Base-by-base conservation (phyloP, 1,284 basidiomycete species). In the Tilletia setariae region DNA sequence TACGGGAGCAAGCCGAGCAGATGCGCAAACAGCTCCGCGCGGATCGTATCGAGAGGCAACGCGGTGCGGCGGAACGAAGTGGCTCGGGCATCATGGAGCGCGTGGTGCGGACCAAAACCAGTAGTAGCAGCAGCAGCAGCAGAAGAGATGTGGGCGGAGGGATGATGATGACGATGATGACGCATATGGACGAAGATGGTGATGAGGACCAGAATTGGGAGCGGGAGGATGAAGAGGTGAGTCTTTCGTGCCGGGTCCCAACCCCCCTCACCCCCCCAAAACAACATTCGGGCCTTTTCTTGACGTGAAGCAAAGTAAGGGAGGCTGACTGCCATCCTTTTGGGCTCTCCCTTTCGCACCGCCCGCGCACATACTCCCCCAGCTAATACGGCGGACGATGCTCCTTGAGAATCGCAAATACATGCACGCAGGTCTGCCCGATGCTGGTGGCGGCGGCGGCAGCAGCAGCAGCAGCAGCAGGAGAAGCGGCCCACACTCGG, bases 181-280 rank as follows among this genome's bases (percentile, higher is more conserved):
- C 28, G 56, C n/a, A n/a, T n/a, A 32, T 11, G 56, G 28, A 19
- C n/a, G 51, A 25, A 23, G 51, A 61, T 2, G 56, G 4, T 2
- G 56, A 61, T 11, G 30, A 32, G n/a, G 56, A 61, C 30, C 30
- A 25, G 32, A 30, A 32, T 3, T 61, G 56, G 56, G 56, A 61
- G 56, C 28, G 56, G 13, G 56, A 61, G 32, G 56, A 61, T 30
- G 56, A 61, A 1, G 56, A 61, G 56, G 56, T 61, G 28, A 32
- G 56, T 28, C 6, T 25, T 28, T 21, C 49, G 11, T 59, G 15
- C 25, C 19, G 11, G 11, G 11, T 44, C 43, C 43, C 43, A 11
- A 9, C 43, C 43, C 19, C 19, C 43, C 43, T 44, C 19, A 19
- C 19, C 11, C 43, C 43, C 9, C 43, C 43, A 44, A 11, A 19